Conservation (phyloP, 2,329 filamentous ascomycete species). For the Paecilomyces variotii region DNA sequence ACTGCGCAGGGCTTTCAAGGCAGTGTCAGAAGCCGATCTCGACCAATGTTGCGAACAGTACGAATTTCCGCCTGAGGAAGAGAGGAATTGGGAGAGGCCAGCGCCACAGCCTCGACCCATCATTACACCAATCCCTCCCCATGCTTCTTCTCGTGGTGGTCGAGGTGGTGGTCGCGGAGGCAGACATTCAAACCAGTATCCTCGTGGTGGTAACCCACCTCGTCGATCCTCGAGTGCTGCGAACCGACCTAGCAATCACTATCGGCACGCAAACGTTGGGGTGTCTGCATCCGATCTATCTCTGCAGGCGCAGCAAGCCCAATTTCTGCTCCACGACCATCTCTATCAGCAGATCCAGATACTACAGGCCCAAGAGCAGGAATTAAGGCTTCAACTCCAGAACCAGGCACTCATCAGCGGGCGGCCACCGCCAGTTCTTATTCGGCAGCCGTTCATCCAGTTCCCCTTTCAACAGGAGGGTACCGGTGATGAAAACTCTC, state of each 20-base stretch:
- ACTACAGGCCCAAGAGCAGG: slow-evolving; percentile 43
- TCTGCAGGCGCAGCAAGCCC: slow-evolving; percentile 39
- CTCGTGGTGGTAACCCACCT: slow-evolving; percentile 39
- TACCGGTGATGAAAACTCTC: slow-evolving; percentile 27
- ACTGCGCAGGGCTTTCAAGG: slow-evolving; percentile 76
- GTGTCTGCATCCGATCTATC: slow-evolving; percentile 31
- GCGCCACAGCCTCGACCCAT: slow-evolving; percentile 49
- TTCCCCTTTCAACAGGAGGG: slow-evolving; percentile 30
- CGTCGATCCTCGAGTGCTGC: slow-evolving; percentile 52
- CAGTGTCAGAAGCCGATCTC: slow-evolving; percentile 70
- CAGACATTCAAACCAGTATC: slow-evolving; percentile 40
- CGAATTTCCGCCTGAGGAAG: slow-evolving; percentile 77
- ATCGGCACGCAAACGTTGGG: slow-evolving; percentile 28
- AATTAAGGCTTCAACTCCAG: slow-evolving; percentile 39
- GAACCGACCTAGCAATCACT: slow-evolving; percentile 23
- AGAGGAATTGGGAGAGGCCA: slow-evolving; percentile 48
- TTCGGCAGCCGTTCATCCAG: slow-evolving; percentile 35
- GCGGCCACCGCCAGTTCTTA: slow-evolving; percentile 29
- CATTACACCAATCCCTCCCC: slow-evolving; percentile 35
- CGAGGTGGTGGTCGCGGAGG: slow-evolving; percentile 43
- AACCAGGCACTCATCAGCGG: slow-evolving; percentile 37
- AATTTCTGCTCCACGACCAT: slow-evolving; percentile 41
- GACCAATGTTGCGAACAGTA: slow-evolving; percentile 81
- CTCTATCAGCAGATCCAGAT: slow-evolving; percentile 44
- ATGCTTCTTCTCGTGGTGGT: slow-evolving; percentile 40